Conservation (phyloP, 768 basidiomycete genomes). For the Aureoboletus auriporus region DNA sequence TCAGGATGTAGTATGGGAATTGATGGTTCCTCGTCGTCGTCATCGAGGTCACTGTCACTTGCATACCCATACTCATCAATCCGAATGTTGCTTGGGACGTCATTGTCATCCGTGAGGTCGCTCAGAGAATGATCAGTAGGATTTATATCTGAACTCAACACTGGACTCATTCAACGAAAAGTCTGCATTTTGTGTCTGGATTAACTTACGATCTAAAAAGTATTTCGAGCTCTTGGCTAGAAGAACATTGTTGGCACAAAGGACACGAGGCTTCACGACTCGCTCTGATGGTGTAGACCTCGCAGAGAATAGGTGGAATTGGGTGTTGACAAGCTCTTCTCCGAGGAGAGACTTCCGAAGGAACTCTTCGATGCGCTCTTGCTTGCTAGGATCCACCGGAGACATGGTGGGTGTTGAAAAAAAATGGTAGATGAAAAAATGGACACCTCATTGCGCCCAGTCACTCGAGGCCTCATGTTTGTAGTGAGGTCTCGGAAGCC, state of each 20-base stretch:
- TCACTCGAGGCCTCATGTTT: too few relatives aligned
- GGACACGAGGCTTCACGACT: conserved; percentile 16
- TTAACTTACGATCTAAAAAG: conserved; percentile 21
- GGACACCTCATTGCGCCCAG: background rate
- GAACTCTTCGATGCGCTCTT: conserved; percentile 16
- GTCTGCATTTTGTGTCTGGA: too few relatives aligned
- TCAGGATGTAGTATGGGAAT: background rate
- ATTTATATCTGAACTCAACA: conserved; percentile 8
- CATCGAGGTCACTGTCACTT: conserved; percentile 34
- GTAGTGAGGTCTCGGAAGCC: too few relatives aligned
- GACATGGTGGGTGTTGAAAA: conserved; percentile 1
- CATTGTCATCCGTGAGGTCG: conserved; percentile 10
- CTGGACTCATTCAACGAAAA: background rate
- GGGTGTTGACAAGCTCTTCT: conserved; percentile 26
- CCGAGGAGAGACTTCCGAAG: conserved; percentile 25
- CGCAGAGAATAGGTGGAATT: conserved; percentile 28
- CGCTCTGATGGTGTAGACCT: conserved; percentile 1
- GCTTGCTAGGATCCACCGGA: conserved; percentile 3
- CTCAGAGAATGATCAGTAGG: conserved; percentile 6
- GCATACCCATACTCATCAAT: conserved; percentile 27
- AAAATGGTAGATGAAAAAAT: background rate
- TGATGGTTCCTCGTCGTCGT: conserved; percentile 15
- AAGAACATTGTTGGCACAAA: conserved; percentile 29
- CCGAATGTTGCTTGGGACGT: conserved; percentile 1
- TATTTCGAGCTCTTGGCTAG: conserved; percentile 23